Evolutionary conservation across 345 rosid genomes (phyloP).

Genomic region (Rhizophora apiculata): DNA sequence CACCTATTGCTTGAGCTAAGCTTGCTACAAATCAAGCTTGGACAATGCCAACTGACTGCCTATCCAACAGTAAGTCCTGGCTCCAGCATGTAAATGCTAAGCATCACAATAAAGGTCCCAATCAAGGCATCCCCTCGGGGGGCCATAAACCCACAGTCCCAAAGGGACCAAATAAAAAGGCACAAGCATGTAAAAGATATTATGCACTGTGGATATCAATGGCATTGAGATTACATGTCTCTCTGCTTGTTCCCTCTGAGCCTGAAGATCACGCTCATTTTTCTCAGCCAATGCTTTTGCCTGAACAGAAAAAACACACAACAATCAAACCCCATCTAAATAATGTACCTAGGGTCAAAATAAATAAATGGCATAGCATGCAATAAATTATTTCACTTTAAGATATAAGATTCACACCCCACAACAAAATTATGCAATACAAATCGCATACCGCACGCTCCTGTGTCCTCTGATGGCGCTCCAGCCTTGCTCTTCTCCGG

Average conservation of each 20-base stretch:
- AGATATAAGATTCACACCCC: neutral
- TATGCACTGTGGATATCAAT: neutral
- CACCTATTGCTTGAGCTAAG: too few relatives aligned
- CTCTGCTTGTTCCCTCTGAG: slow-evolving; percentile 89
- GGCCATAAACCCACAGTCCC: too few relatives aligned
- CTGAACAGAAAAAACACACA: slow-evolving; percentile 36
- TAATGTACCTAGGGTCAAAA: neutral
- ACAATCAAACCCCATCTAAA: slow-evolving; percentile 9
- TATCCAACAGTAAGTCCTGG: too few relatives aligned
- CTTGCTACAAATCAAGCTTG: too few relatives aligned
- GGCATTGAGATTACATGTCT: slow-evolving; percentile 71
- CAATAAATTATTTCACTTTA: neutral
- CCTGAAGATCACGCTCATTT: slow-evolving; percentile 90
- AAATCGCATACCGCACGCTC: slow-evolving; percentile 83
- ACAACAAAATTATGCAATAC: slow-evolving; percentile 11
- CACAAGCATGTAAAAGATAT: neutral
- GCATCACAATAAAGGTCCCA: too few relatives aligned
- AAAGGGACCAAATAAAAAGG: neutral
- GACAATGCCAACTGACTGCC: too few relatives aligned
- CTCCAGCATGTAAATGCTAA: too few relatives aligned
- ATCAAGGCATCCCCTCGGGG: too few relatives aligned
- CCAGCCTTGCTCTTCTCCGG: slow-evolving; percentile 85
- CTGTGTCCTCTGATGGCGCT: slow-evolving; percentile 95
- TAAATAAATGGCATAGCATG: neutral
- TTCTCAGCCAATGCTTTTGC: slow-evolving; percentile 95